Evolutionary conservation across 2,329 filamentous ascomycete genomes (phyloP), one percentile per base, ranked within the genome.

Genomic region (Coniochaeta ligniaria): DNA sequence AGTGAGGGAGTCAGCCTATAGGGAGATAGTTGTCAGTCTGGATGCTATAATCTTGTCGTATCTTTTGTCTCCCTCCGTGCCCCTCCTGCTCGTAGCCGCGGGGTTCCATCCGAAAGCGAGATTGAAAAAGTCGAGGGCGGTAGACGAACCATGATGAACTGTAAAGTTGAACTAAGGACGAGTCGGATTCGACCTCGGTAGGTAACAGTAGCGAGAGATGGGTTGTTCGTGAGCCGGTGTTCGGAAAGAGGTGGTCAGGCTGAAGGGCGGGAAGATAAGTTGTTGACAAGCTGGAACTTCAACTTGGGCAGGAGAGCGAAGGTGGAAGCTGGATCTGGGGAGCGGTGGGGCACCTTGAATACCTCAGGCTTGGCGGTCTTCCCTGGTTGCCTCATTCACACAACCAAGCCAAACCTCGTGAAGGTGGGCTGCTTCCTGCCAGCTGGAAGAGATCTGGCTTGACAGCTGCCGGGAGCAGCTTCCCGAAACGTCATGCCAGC

Each of bases 1-100:
- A 71, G 95, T 98, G 74, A 99, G 89, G 78, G 94, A 94, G 78
- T 99, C 95, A 77, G 94, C 94, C 94, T 98, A 76, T 67, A 36
- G 57, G 54, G 57, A 47, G 20, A 33, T 56, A 38, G 24, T 43
- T 26, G 66, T 71, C 64, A 71, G 64, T 60, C n/a, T 24, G 7
- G 24, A 35, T 56, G 8, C 33, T 12, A 36, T n/a, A 36, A 14
- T 36, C 35, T 36, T 8, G 35, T 36, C 35, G 35, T 14, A 14
- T 36, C 7, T 36, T 36, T 5, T 36, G 35, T 36, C 12, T 14
- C 12, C 35, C 12, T 36, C 35, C 28, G 38, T 33, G 43, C 43
- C 28, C 31, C n/a, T 38, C 26, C 26, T 57, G 36, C 22, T 31
- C 26, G 47, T 31, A 55, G 61, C 50, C 59, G 59, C 56, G 59